These are phyloP conservation scores for Prototheca stagnorum DNA, from an alignment of 163 green algal species.

Conservation along the genomic window DNA sequence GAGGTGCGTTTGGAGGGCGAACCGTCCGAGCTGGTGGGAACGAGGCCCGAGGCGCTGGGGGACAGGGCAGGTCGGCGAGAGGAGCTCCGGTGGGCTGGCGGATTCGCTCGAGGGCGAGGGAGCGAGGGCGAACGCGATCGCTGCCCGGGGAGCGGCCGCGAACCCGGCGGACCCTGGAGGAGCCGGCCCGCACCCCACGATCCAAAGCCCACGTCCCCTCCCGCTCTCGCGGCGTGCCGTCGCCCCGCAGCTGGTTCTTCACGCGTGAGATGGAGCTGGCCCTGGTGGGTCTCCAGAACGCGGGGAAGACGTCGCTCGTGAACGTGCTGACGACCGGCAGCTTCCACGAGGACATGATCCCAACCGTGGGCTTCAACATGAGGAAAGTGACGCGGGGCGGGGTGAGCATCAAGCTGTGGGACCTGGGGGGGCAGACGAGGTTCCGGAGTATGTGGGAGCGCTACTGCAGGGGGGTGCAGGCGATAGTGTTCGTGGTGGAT, in stretches of 20 bases:
- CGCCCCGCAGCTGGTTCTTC: constrained; percentile 71
- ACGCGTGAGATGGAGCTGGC: constrained; percentile 93
- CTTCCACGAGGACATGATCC: constrained; percentile 92
- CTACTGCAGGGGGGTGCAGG: constrained; percentile 91
- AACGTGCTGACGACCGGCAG: constrained; percentile 80
- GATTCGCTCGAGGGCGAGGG: too few relatives aligned
- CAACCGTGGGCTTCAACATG: constrained; percentile 96
- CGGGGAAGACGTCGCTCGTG: constrained; percentile 89
- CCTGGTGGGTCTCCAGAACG: constrained; percentile 89
- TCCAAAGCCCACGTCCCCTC: neutral
- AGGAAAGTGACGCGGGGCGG: constrained; percentile 83
- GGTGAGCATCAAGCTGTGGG: constrained; percentile 95
- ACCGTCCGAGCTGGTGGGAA: too few relatives aligned
- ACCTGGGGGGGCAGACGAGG: constrained; percentile 82
- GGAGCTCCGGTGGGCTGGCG: too few relatives aligned
- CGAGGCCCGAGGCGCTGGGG: too few relatives aligned
- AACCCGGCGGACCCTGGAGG: too few relatives aligned
- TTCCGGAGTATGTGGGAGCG: constrained; percentile 96
- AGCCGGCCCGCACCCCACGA: too few relatives aligned
- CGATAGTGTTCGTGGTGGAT: constrained; percentile 94
- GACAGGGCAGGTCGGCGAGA: too few relatives aligned
- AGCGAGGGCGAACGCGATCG: too few relatives aligned
- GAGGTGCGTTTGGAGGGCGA: constrained; percentile 26
- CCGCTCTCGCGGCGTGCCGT: too few relatives aligned
- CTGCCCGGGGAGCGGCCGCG: too few relatives aligned